Percentiles rank a stretch among this genome's conserved stretches.
These are phyloP conservation scores for Trifolium repens DNA, from an alignment of 306 rosid species.

Conservation along the genomic window DNA sequence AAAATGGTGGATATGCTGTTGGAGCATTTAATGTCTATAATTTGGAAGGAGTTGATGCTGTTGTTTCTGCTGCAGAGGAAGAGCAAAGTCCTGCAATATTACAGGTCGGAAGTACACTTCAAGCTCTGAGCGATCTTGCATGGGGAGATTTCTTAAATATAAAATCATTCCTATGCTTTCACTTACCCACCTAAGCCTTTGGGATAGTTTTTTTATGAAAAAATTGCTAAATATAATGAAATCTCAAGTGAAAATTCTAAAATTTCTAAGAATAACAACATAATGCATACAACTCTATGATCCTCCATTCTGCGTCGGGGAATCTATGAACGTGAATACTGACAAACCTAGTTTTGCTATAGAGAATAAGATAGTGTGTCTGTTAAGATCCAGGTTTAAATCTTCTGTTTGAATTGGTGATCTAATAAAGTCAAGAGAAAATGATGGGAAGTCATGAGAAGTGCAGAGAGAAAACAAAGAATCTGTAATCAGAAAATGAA, in stretches of 20 bases:
- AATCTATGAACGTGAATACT: no score
- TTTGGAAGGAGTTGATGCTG: conserved; percentile 95
- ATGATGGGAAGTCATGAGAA: no score
- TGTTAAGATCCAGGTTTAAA: no score
- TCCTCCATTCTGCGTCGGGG: not conserved
- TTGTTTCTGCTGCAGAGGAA: conserved; percentile 94
- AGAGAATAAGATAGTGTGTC: no score
- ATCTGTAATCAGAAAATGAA: no score
- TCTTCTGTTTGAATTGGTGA: no score
- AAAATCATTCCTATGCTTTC: not conserved
- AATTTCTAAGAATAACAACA: not conserved
- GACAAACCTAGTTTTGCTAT: no score
- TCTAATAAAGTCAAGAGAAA: no score
- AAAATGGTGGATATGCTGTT: conserved; percentile 86
- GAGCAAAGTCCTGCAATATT: conserved; percentile 89
- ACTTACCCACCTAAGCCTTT: not conserved
- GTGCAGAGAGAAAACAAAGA: no score
- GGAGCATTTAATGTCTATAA: conserved; percentile 98
- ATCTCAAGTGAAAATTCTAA: not conserved
- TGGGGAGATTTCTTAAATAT: not conserved
- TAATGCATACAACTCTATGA: not conserved
- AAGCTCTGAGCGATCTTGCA: not conserved
- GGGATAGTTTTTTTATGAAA: not conserved
- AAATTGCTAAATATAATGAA: not conserved
- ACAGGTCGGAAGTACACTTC: conserved; percentile 63